Evolutionary conservation across 306 rosid genomes (phyloP).

Genomic region (Trifolium fragiferum): DNA sequence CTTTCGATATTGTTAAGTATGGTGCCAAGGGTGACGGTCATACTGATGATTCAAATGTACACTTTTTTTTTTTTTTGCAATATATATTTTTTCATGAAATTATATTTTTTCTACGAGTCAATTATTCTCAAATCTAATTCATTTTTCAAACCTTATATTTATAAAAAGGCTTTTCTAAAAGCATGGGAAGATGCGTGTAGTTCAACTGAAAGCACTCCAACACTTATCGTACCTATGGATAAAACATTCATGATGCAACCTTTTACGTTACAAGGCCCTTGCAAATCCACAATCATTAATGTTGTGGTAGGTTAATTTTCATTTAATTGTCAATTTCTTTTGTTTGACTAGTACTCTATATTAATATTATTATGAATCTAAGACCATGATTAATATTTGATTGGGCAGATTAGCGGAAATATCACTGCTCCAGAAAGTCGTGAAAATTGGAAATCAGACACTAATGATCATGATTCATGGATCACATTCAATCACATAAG

Average conservation of each 20-base stretch:
- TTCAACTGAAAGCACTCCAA: constrained; percentile 37
- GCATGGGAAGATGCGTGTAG: constrained; percentile 58
- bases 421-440: constrained; percentile 41
- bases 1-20: constrained; percentile 39
- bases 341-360: no score
- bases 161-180: constrained; percentile 51
- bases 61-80: background rate
- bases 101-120: background rate
- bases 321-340: no score
- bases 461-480: background rate
- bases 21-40: constrained; percentile 57
- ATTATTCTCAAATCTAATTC: background rate
- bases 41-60: constrained; percentile 57
- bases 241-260: constrained; percentile 54
- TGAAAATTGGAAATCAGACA: constrained; percentile 39
- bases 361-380: background rate
- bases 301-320: constrained; percentile 41
- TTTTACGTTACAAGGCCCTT: constrained; percentile 54
- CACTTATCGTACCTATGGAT: constrained; percentile 47
- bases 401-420: constrained; percentile 43
- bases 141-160: background rate
- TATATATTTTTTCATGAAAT: background rate
- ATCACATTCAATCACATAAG: background rate
- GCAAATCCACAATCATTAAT: constrained; percentile 44
- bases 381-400: no score